Percentiles rank a stretch among this genome's conserved stretches.
phyloP scores from a whole-genome alignment of 306 rosid genomes.

The Parietaria judaica region DNA sequence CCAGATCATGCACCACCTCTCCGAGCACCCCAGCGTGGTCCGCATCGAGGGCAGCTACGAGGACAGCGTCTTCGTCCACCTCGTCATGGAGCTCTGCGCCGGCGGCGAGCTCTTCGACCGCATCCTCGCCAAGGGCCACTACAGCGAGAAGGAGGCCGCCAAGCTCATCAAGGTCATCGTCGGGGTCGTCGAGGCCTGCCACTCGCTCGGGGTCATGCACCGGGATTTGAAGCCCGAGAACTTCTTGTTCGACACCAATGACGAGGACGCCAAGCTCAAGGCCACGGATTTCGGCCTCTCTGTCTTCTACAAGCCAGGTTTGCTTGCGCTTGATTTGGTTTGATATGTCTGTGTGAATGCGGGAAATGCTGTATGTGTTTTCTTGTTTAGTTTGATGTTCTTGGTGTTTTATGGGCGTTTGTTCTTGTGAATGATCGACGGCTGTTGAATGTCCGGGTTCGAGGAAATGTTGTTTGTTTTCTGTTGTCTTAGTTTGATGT shows the following conservation, averaged over 20 bases:
- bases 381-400: no score
- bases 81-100: constrained; percentile 45
- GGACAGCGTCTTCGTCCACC: constrained; percentile 22
- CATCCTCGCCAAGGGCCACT: constrained; percentile 36
- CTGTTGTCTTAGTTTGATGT: no score
- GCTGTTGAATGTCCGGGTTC: no score
- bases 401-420: no score
- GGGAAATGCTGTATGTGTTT: no score
- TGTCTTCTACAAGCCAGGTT: constrained; percentile 41
- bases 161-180: constrained; percentile 38
- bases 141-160: constrained; percentile 42
- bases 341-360: no score
- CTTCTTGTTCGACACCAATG: constrained; percentile 27
- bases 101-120: constrained; percentile 47
- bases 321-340: neutral
- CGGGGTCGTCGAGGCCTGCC: constrained; percentile 37
- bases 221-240: constrained; percentile 46
- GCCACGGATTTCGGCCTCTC: constrained; percentile 51
- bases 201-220: constrained; percentile 44
- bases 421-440: no score
- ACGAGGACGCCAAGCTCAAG: constrained; percentile 39
- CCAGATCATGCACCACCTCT: constrained; percentile 50
- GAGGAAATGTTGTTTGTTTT: no score
- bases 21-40: constrained; percentile 36
- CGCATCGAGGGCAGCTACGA: constrained; percentile 37